Percentiles rank a stretch among this genome's conserved stretches.
These are phyloP conservation scores for Cytospora piceae DNA, from an alignment of 2,329 filamentous ascomycete genomes.

Conservation along the genomic window DNA sequence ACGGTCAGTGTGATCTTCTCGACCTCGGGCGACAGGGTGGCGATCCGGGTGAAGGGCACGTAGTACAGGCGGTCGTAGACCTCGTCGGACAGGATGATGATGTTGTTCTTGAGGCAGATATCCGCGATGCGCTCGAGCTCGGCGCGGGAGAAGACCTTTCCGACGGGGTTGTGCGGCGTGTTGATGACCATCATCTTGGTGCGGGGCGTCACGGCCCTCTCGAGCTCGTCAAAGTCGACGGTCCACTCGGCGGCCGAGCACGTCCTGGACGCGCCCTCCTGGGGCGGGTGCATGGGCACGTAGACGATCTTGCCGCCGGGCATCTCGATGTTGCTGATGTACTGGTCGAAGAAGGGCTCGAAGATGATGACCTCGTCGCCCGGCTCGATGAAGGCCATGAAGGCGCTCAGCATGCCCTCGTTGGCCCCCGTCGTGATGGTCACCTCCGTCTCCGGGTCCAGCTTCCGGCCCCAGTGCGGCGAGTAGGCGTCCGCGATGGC, in stretches of 20 bases:
- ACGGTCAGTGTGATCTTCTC: slow-evolving; percentile 89
- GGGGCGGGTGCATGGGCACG: slow-evolving; percentile 89
- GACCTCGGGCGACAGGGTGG: slow-evolving; percentile 87
- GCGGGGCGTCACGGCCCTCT: slow-evolving; percentile 77
- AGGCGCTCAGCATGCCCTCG: slow-evolving; percentile 92
- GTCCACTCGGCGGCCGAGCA: slow-evolving; percentile 88
- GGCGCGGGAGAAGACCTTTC: slow-evolving; percentile 86
- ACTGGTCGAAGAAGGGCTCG: slow-evolving; percentile 99
- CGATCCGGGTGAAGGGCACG: slow-evolving; percentile 90
- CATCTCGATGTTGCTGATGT: slow-evolving; percentile 99
- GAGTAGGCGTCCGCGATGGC: slow-evolving; percentile 93
- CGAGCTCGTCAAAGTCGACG: slow-evolving; percentile 81
- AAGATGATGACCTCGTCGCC: slow-evolving; percentile 98
- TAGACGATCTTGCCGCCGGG: slow-evolving; percentile 93
- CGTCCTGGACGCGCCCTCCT: slow-evolving; percentile 75
- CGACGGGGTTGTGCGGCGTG: slow-evolving; percentile 90
- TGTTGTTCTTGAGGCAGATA: slow-evolving; percentile 87
- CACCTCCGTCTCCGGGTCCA: slow-evolving; percentile 90
- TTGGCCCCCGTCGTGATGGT: slow-evolving; percentile 93
- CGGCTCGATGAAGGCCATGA: slow-evolving; percentile 95
- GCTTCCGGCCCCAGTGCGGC: slow-evolving; percentile 77
- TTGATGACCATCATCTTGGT: slow-evolving; percentile 97
- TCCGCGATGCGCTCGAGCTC: slow-evolving; percentile 86
- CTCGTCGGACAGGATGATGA: slow-evolving; percentile 90
- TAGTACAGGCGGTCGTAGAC: slow-evolving; percentile 97